Base-by-base conservation (phyloP, 495 filamentous ascomycete species). In the Hypoxylon cercidicola region DNA sequence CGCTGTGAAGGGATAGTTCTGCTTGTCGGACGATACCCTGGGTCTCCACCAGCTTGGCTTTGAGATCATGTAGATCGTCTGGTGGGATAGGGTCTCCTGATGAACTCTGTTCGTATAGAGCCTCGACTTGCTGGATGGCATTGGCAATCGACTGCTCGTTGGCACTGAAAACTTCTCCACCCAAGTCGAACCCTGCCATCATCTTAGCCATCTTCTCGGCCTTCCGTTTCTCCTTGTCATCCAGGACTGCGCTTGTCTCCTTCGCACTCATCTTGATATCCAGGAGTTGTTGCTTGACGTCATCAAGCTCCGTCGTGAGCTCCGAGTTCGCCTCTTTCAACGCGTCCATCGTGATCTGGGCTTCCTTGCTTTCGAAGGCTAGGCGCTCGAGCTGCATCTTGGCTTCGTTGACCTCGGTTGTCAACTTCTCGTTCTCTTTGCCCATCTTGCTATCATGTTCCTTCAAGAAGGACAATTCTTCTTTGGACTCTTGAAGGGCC, bases 161-260 rank as follows among this genome's bases (percentile, higher is more conserved):
- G 34, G 92, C 90, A 40, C 91, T 95, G 77, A 97, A 93, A 13
- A 92, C 86, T 54, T 97, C 93, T 18, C 87, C 89, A 35, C 91
- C 93, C 30, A 97, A 85, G 71, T 98, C 93, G 63, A 99, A 97
- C 5, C 94, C 91, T 47, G 95, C 94, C 94, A 99, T 97, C 95
- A 99, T 99, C 85, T 97, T 92, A 23, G 95, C 95, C 95, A 99
- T 99, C 74, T 93, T 92, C 79, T 98, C 95, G 5, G 92, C 91
- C 82, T 98, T 99, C 82, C 93, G 93, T 83, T 92, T 93, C 77
- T 98, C 95, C 81, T 98, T 99, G 78, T 97, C 95, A 68, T 97
- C 93, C 2, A 94, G 73, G 12, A 88, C 89, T 1, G 91, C 91
- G 25, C 86, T 89, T 3, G 91, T 96, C 78, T 97, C 96, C 80